Evolutionary conservation across 2,329 filamentous ascomycete genomes (phyloP), one percentile per base, ranked within the genome.

Genomic region (Capronia americana): DNA sequence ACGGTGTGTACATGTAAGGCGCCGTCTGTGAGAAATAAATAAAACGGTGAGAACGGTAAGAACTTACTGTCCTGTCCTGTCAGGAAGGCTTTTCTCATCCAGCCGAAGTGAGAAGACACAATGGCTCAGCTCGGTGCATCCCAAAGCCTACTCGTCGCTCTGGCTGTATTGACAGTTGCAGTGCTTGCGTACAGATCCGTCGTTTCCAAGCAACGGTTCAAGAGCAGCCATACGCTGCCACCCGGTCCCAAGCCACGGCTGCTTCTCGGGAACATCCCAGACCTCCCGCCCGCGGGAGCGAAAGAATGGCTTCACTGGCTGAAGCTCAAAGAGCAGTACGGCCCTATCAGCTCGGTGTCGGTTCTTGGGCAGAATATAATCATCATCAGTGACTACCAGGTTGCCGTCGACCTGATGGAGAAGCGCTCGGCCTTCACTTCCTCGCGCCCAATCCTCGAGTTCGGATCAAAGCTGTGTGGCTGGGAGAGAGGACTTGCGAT

Each of bases 181-280:
- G n/a, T 53, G 6, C 28, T 61, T 30, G 58, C 23, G 11, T 61
- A 61, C 58, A 41, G 26, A 44, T 23, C n/a, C 4, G 24, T 34
- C n/a, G 12, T 28, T 17, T 20, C 24, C 12, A 53, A 30, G 12
- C 30, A 20, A 28, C 46, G 34, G 10, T 17, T 14, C 20, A 51
- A 61, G 8, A 14, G 7, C 58, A 41, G 24, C 30, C 32, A 54
- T 54, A 73, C 75, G 1, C 72, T 84, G 0, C 85, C 84, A 0
- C 85, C 84, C 1, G 85, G 85, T 0, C 85, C 85, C 0, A 83
- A 77, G 44, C 78, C 78, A 0, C 71, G 82, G 6, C 82, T 83
- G 0, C 14, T 86, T 0, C 32, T 86, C 3, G 85, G 85, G 3
- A 86, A 86, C 69, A 68, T 86, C 17, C 67, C 70, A 0, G 83